Percentiles rank a stretch among this genome's conserved stretches.
Evolutionary conservation across 2,329 filamentous ascomycete species (phyloP).

Genomic region (Albifimbria verrucaria): DNA sequence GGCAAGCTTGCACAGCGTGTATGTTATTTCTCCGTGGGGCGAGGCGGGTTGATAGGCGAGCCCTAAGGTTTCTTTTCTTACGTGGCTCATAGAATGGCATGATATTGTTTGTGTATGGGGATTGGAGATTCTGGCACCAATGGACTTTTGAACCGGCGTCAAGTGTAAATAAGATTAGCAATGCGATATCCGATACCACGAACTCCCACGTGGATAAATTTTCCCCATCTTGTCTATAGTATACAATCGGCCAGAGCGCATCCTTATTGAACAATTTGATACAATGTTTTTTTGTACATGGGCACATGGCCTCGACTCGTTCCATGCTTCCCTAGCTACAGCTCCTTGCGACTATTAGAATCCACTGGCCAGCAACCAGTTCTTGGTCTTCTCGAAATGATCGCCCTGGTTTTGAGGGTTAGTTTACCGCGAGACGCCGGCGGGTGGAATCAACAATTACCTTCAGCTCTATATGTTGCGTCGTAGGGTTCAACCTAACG

Average conservation of each 20-base stretch:
- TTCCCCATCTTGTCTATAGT: neutral
- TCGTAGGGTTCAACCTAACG: constrained; percentile 56
- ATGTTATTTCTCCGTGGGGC: constrained; percentile 24
- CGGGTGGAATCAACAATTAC: constrained; percentile 39
- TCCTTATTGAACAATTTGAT: neutral
- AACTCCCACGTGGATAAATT: neutral
- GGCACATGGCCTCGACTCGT: too few relatives aligned
- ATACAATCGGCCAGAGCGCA: neutral
- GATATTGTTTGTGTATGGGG: neutral
- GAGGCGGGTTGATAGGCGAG: constrained; percentile 1
- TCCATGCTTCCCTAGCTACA: too few relatives aligned
- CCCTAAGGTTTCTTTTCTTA: neutral
- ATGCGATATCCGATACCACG: neutral
- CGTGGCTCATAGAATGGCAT: neutral
- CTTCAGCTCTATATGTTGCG: constrained; percentile 72
- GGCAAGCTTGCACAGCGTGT: constrained; percentile 18
- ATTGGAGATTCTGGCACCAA: neutral
- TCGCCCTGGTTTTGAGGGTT: constrained; percentile 27
- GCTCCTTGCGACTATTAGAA: too few relatives aligned
- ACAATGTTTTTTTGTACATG: neutral
- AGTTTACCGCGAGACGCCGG: neutral
- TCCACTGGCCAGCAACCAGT: constrained; percentile 31
- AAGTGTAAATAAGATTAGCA: neutral
- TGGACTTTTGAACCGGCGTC: neutral
- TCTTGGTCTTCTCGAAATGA: constrained; percentile 21